These are phyloP conservation scores for Arthroderma uncinatum DNA, from an alignment of 2,329 filamentous ascomycete species.

Conservation along the genomic window DNA sequence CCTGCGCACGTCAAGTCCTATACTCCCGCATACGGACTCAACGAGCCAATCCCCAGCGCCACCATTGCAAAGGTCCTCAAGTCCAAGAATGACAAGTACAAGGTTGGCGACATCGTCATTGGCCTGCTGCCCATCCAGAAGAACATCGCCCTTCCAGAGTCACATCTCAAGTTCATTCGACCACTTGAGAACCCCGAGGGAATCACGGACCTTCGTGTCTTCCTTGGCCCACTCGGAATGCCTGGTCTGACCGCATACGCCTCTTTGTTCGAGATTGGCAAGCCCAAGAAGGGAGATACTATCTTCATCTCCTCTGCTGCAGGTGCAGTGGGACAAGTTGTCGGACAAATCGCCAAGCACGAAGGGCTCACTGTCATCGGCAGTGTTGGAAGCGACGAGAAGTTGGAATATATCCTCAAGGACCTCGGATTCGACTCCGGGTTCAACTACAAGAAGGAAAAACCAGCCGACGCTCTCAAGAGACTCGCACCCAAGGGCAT, in stretches of 20 bases:
- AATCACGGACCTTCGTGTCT: slow-evolving; percentile 45
- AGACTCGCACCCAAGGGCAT: slow-evolving; percentile 65
- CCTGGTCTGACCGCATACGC: slow-evolving; percentile 65
- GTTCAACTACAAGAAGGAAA: slow-evolving; percentile 84
- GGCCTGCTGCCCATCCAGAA: slow-evolving; percentile 53
- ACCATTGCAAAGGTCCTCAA: slow-evolving; percentile 59
- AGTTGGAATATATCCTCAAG: slow-evolving; percentile 61
- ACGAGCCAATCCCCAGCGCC: slow-evolving; percentile 53
- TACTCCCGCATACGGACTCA: slow-evolving; percentile 49
- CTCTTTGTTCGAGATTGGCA: slow-evolving; percentile 62
- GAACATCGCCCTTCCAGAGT: slow-evolving; percentile 49
- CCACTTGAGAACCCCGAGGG: slow-evolving; percentile 55
- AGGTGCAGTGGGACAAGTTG: slow-evolving; percentile 71
- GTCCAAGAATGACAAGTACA: slow-evolving; percentile 52
- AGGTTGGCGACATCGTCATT: slow-evolving; percentile 55
- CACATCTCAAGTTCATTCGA: slow-evolving; percentile 34
- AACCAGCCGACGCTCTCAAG: slow-evolving; percentile 53
- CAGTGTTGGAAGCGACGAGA: slow-evolving; percentile 67
- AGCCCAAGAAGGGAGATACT: slow-evolving; percentile 65
- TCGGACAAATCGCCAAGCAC: slow-evolving; percentile 72
- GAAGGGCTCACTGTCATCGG: slow-evolving; percentile 71
- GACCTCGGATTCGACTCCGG: slow-evolving; percentile 61
- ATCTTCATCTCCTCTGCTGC: slow-evolving; percentile 73
- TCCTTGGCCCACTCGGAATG: slow-evolving; percentile 68
- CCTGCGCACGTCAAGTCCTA: slow-evolving; percentile 55